Conservation (phyloP, 116 monocot genomes). For the Iris pallida region DNA sequence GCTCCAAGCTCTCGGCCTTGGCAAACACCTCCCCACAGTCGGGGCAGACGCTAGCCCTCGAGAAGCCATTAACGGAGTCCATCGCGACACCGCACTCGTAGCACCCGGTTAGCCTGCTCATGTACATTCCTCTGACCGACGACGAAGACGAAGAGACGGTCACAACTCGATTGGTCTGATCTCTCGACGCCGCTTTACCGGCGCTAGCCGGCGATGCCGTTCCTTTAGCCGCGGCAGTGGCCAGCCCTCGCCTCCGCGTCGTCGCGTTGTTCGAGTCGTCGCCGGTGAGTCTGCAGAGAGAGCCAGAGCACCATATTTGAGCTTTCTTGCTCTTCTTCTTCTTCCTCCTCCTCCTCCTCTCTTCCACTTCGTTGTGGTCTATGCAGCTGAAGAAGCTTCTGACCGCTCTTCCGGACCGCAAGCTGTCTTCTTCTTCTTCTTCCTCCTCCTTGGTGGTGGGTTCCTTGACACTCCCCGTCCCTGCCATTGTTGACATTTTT, state of each 20-base stretch:
- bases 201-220: slow-evolving; percentile 8
- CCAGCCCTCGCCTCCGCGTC: slow-evolving; percentile 5
- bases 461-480: slow-evolving; percentile 2
- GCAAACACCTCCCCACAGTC: slow-evolving; percentile 79
- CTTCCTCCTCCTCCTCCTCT: slow-evolving; percentile 1
- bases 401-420: slow-evolving; percentile 32
- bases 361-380: slow-evolving; percentile 10
- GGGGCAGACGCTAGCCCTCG: slow-evolving; percentile 32
- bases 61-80: slow-evolving; percentile 44
- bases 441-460: slow-evolving; percentile 1
- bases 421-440: slow-evolving; percentile 21
- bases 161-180: slow-evolving; percentile 1
- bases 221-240: slow-evolving; percentile 1
- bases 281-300: slow-evolving; percentile 28
- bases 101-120: slow-evolving; percentile 77
- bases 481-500: slow-evolving; percentile 28
- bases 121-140: slow-evolving; percentile 64
- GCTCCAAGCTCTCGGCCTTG: slow-evolving; percentile 73
- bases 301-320: slow-evolving; percentile 16
- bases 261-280: too few species aligned
- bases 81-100: slow-evolving; percentile 64
- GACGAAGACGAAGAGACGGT: slow-evolving; percentile 21
- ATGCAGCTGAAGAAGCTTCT: slow-evolving; percentile 38
- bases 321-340: slow-evolving; percentile 4
- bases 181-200: slow-evolving; percentile 10